Evolutionary conservation across 768 basidiomycete genomes (phyloP).

Genomic region (Trametes sanguinea): DNA sequence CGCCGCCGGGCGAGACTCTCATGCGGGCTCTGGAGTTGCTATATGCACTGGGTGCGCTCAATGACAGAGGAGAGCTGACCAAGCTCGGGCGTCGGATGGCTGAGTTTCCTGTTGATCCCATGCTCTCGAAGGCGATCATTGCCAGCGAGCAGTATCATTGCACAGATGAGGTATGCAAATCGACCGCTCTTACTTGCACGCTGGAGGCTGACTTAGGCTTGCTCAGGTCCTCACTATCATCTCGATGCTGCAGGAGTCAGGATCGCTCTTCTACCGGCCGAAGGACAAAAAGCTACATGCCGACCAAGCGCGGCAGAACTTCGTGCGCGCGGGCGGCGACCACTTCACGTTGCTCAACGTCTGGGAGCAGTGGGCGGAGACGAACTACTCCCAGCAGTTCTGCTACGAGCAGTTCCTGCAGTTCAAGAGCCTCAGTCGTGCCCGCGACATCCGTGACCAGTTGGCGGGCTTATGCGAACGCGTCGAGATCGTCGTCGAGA

Average conservation of each 20-base stretch:
- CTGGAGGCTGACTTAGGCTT: no score
- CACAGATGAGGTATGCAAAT: slow-evolving; percentile 82
- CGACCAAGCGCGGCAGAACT: slow-evolving; percentile 97
- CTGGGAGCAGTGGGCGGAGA: slow-evolving; percentile 99
- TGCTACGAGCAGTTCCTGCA: slow-evolving; percentile 96
- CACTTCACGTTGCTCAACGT: slow-evolving; percentile 98
- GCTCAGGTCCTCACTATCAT: slow-evolving; percentile 90
- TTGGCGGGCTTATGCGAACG: slow-evolving; percentile 94
- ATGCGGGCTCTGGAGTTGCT: slow-evolving; percentile 92
- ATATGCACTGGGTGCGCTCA: slow-evolving; percentile 94
- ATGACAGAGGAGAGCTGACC: slow-evolving; percentile 96
- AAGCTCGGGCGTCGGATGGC: slow-evolving; percentile 97
- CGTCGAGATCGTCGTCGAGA: slow-evolving; percentile 87
- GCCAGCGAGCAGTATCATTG: slow-evolving; percentile 92
- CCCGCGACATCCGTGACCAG: slow-evolving; percentile 95
- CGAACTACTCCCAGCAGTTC: slow-evolving; percentile 95
- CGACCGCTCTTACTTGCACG: not conserved
- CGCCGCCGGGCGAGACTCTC: slow-evolving; percentile 95
- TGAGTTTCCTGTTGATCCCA: slow-evolving; percentile 98
- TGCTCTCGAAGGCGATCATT: slow-evolving; percentile 95
- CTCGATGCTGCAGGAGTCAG: slow-evolving; percentile 94
- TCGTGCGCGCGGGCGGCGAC: slow-evolving; percentile 93
- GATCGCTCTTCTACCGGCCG: slow-evolving; percentile 93
- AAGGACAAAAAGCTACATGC: slow-evolving; percentile 99
- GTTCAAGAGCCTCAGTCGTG: slow-evolving; percentile 91